These are phyloP conservation scores for Tetrastigma voinierianum DNA, from an alignment of 164 flowering plant genomes.

Conservation along the genomic window DNA sequence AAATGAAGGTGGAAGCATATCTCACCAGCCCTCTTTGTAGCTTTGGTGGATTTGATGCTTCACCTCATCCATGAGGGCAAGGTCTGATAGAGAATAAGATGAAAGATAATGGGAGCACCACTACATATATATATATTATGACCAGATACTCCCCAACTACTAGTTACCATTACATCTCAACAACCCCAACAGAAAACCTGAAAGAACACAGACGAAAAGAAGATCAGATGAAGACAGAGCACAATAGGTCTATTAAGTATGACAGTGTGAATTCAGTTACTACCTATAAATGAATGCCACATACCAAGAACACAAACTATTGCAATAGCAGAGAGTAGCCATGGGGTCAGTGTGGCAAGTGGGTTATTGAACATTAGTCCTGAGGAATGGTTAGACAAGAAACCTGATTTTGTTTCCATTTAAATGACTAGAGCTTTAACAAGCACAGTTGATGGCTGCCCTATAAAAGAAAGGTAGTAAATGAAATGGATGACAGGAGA, in stretches of 20 bases:
- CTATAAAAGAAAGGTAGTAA: no score
- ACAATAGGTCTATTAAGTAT: not conserved
- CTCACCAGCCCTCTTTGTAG: no score
- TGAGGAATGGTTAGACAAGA: no score
- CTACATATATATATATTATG: not conserved
- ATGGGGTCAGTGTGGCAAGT: no score
- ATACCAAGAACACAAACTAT: not conserved
- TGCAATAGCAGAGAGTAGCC: not conserved
- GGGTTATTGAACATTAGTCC: no score
- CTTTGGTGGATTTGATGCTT: not conserved
- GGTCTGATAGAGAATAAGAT: not conserved
- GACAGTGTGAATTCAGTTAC: not conserved
- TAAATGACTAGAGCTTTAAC: no score
- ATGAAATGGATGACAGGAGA: no score
- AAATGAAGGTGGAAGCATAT: no score
- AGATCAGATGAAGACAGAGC: not conserved
- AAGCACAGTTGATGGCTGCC: no score
- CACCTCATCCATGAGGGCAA: not conserved
- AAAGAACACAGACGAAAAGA: not conserved
- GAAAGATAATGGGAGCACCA: constrained; percentile 3
- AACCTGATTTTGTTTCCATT: no score
- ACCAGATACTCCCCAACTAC: not conserved
- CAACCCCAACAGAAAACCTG: constrained; percentile 8
- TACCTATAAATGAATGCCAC: not conserved
- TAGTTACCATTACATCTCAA: not conserved